Conservation (phyloP, 805 yeast species). For the Candida maris region DNA sequence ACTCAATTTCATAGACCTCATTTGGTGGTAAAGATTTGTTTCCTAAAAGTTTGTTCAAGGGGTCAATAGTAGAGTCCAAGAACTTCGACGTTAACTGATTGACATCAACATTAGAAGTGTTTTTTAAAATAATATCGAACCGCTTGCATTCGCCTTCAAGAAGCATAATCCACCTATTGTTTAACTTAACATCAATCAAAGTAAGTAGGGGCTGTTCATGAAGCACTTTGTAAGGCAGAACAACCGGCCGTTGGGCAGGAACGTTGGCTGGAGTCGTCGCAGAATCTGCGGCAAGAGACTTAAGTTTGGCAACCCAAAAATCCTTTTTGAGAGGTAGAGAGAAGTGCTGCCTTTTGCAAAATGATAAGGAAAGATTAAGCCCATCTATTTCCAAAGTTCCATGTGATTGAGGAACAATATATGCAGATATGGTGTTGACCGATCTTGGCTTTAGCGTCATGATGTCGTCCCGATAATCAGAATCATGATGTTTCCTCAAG, state of each 20-base stretch:
- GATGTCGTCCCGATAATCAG: slow-evolving; percentile 14
- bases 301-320: slow-evolving; percentile 5
- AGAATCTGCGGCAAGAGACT: slow-evolving; percentile 7
- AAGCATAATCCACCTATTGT: slow-evolving; percentile 68
- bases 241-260: slow-evolving; percentile 1
- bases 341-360: slow-evolving; percentile 47
- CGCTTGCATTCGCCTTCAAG: slow-evolving; percentile 68
- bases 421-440: slow-evolving; percentile 36
- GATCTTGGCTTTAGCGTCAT: slow-evolving; percentile 38
- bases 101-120: slow-evolving; percentile 54
- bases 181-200: slow-evolving; percentile 47
- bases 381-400: slow-evolving; percentile 53
- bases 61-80: slow-evolving; percentile 70
- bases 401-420: slow-evolving; percentile 44
- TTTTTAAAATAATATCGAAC: slow-evolving; percentile 51
- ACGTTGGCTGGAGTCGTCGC: neutral
- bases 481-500: slow-evolving; percentile 14
- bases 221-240: slow-evolving; percentile 27
- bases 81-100: slow-evolving; percentile 58
- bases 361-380: slow-evolving; percentile 46
- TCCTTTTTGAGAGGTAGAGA: slow-evolving; percentile 2
- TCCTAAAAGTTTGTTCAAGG: slow-evolving; percentile 50
- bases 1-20: slow-evolving; percentile 75
- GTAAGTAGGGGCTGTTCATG: slow-evolving; percentile 58
- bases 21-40: slow-evolving; percentile 47